phyloP scores from a whole-genome alignment of 352 stramenopile species.

The Pythium vanterpoolii region DNA sequence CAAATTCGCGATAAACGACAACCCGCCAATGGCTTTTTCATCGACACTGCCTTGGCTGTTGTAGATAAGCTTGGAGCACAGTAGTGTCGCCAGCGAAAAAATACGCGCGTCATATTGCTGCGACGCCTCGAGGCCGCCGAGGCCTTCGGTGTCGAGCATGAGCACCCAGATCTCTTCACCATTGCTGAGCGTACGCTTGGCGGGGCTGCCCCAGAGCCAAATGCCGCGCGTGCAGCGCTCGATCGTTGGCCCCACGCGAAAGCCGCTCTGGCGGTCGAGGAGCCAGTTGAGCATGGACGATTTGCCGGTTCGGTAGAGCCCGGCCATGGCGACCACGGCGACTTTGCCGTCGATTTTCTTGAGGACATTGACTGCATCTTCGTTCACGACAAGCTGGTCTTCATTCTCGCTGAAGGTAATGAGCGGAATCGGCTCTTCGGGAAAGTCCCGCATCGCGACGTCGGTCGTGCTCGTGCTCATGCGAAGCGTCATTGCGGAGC shows the following conservation, averaged over 20 bases:
- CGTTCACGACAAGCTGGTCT: conserved; percentile 77
- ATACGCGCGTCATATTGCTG: conserved; percentile 87
- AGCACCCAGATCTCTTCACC: conserved; percentile 74
- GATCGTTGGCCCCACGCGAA: conserved; percentile 78
- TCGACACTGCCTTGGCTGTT: conserved; percentile 86
- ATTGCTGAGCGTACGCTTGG: conserved; percentile 54
- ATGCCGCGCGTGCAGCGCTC: conserved; percentile 85
- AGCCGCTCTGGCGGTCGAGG: conserved; percentile 60
- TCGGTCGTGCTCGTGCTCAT: conserved; percentile 23
- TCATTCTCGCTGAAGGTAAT: conserved; percentile 86
- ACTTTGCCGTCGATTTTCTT: conserved; percentile 71
- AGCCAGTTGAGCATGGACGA: conserved; percentile 89
- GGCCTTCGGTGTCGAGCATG: conserved; percentile 86
- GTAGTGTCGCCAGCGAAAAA: conserved; percentile 81
- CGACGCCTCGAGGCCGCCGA: conserved; percentile 79
- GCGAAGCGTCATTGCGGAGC: conserved; percentile 13
- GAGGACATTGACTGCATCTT: conserved; percentile 65
- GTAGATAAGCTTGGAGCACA: conserved; percentile 88
- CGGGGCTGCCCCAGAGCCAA: conserved; percentile 80
- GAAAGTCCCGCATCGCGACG: conserved; percentile 42
- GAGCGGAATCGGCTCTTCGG: conserved; percentile 73
- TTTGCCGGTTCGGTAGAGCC: conserved; percentile 87
- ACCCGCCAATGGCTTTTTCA: conserved; percentile 76
- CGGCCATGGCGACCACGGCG: conserved; percentile 78
- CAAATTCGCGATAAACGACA: conserved; percentile 88